Evolutionary conservation across 139 green algal genomes (phyloP).

Genomic region (Limnomonas spitsbergensis): DNA sequence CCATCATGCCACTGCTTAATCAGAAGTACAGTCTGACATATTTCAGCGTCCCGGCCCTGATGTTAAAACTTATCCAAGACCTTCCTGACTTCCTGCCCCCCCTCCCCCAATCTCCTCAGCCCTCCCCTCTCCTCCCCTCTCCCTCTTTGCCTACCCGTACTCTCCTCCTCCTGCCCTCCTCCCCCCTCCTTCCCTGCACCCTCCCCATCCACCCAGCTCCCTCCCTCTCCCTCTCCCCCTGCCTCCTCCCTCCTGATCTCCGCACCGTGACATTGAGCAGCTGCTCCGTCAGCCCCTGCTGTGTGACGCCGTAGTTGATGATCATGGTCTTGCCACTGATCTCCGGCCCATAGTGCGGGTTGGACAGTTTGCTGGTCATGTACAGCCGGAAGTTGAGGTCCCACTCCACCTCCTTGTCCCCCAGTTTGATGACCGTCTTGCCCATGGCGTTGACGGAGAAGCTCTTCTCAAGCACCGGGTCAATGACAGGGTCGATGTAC

Average conservation of each 20-base stretch:
- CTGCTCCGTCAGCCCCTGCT: constrained; percentile 77
- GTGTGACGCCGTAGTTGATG: constrained; percentile 82
- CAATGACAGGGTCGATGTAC: constrained; percentile 89
- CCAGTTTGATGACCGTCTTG: constrained; percentile 65
- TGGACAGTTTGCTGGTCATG: constrained; percentile 63
- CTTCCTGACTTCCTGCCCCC: no score
- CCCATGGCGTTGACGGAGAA: constrained; percentile 39
- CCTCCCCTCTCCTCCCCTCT: no score
- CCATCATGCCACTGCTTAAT: no score
- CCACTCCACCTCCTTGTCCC: constrained; percentile 85
- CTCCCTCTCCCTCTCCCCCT: no score
- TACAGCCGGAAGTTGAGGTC: constrained; percentile 82
- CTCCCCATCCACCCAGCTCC: no score
- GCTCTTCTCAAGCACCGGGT: constrained; percentile 85
- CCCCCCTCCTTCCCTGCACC: no score
- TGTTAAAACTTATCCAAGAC: no score
- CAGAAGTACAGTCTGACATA: no score
- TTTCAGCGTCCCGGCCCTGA: no score
- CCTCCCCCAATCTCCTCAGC: no score
- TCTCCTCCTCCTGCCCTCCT: no score
- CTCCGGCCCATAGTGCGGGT: constrained; percentile 85
- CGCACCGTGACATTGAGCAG: constrained; percentile 71
- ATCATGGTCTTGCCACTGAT: constrained; percentile 77
- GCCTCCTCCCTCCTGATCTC: constrained; percentile 34
- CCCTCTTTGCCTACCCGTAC: no score